Conservation (phyloP, 1,284 basidiomycete species). For the Kwoniella shivajii region DNA sequence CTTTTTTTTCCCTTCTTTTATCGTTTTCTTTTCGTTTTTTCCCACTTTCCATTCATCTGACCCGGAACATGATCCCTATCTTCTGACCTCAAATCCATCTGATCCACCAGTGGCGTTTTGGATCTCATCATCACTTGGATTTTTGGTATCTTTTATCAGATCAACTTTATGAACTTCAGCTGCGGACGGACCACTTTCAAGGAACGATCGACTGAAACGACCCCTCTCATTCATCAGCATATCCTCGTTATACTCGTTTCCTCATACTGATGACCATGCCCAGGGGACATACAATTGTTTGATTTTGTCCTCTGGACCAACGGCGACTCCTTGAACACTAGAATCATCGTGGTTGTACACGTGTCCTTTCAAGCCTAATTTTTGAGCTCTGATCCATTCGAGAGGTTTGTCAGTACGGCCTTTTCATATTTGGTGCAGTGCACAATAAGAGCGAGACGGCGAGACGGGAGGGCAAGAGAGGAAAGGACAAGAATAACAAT, state of each 20-base stretch:
- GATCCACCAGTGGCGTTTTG: conserved; percentile 24
- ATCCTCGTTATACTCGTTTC: background rate
- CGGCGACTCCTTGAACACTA: conserved; percentile 49
- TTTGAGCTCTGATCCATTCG: conserved; percentile 33
- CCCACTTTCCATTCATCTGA: background rate
- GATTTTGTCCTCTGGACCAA: conserved; percentile 39
- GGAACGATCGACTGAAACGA: conserved; percentile 30
- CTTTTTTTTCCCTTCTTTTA: background rate
- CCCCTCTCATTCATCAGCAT: background rate
- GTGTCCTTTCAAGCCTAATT: conserved; percentile 46
- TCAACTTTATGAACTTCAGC: conserved; percentile 41
- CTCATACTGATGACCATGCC: background rate
- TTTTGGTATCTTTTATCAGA: conserved; percentile 30
- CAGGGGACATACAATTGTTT: conserved; percentile 33
- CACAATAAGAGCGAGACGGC: background rate
- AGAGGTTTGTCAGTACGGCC: background rate
- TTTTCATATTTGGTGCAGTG: background rate
- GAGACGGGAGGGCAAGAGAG: background rate
- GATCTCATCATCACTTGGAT: conserved; percentile 32
- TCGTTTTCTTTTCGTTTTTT: too few species aligned
- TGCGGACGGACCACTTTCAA: conserved; percentile 38
- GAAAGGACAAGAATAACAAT: too few species aligned
- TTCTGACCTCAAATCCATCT: conserved; percentile 27
- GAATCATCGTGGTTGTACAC: conserved; percentile 48
- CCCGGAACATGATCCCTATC: too few species aligned